These are phyloP conservation scores for Cucurbita moschata DNA, from an alignment of 306 rosid genomes.

Conservation along the genomic window DNA sequence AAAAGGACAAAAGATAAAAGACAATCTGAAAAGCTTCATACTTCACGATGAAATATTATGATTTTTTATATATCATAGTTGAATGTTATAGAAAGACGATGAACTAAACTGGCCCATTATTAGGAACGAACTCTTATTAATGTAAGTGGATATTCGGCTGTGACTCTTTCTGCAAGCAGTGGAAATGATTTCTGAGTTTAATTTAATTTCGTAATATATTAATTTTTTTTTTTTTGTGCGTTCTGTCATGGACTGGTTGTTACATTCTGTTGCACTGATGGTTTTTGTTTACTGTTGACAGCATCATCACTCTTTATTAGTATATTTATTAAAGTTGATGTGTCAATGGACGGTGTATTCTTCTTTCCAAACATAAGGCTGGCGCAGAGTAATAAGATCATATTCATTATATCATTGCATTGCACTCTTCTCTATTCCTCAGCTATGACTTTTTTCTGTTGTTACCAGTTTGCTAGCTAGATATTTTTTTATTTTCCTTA, in stretches of 20 bases:
- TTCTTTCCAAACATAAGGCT: neutral
- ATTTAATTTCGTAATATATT: neutral
- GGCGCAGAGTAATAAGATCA: neutral
- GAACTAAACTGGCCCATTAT: neutral
- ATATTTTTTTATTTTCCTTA: slow-evolving; percentile 25
- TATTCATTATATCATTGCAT: neutral
- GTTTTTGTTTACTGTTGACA: neutral
- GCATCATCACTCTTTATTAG: neutral
- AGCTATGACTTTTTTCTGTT: neutral
- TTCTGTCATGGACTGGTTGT: neutral
- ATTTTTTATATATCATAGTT: neutral
- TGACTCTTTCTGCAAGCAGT: neutral
- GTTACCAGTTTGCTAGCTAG: slow-evolving; percentile 3
- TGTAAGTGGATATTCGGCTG: neutral
- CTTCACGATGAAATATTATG: neutral
- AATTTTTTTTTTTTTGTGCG: neutral
- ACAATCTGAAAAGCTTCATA: neutral
- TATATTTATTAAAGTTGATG: neutral
- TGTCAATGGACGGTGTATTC: neutral
- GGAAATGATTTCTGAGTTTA: neutral
- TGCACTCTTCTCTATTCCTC: neutral
- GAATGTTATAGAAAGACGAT: neutral
- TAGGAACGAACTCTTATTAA: neutral
- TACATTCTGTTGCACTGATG: neutral
- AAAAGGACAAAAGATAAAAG: neutral